Base-by-base conservation (phyloP, 75 land plant species). In the Sequoia sempervirens region DNA sequence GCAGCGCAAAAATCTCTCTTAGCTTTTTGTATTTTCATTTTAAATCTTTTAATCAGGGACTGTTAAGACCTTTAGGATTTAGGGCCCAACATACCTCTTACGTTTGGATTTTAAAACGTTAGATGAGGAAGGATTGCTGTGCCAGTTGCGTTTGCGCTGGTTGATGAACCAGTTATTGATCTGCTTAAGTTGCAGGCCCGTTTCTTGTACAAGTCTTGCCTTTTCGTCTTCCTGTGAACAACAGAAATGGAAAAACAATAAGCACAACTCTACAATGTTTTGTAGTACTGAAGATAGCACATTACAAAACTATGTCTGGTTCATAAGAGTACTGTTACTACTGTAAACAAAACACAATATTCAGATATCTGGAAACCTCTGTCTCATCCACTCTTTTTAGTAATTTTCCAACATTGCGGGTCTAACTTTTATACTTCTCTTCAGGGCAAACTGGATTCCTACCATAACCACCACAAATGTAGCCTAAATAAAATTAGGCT, bases 111-210 rank as follows among this genome's bases (percentile, higher is more conserved):
- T 94, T 26, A 82, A 46, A 37, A 81, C 28, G 12, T 88, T 64
- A 26, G 98, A 82, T n/a, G 95, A 79, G 50, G 97, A 89, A 37
- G 96, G 89, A 66, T 93, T 95, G 84, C 85, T 92, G 76, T 96
- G 97, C 99, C 99, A 96, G 84, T 96, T 96, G 74, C 99, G 72
- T 83, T 96, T 96, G 41, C 98, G 88, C 83, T 96, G 98, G 88
- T 96, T 96, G 50, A 96, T 96, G 80, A 95, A 95, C 97, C 97
- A 95, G 84, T 96, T 96, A 82, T 96, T 96, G 32, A 96, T 95
- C 83, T 96, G 99, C 87, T 96, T 96, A 76, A 96, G 80, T 73
- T 96, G 98, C 86, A 96, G 82, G 32, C 99, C 99, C 5, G 99
- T 96, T 85, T 96, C 95, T 81, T 95, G 95, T 70, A 96, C 97